Base-by-base conservation (phyloP, 1,139 yeast genomes). In the Maudiozyma humilis region DNA sequence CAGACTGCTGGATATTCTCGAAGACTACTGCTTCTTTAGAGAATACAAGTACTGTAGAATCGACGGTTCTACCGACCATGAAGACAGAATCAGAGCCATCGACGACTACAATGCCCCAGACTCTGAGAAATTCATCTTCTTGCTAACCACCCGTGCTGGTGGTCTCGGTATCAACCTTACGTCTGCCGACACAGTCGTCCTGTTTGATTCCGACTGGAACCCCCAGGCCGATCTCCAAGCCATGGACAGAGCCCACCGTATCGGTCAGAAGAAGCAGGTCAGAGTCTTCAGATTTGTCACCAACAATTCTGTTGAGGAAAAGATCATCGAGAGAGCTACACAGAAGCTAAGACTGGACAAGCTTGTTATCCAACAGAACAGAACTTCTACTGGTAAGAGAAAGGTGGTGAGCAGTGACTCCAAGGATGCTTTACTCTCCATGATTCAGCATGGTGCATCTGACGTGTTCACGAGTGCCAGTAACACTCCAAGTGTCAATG, bases 151-250 rank as follows among this genome's bases (percentile, higher is more conserved):
- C 0, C 79, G 98, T 64, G 98, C 98, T n/a, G 98, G 98, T 66
- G 98, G 98, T 12, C 71, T 91, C 47, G 98, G 98, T 59, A 91
- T 91, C 58, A 91, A 91, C 59, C 73, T 91, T 59, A 89, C 96
- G 0, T 76, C 87, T 27, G 98, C 98, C 1, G 96, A 91, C 64
- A 78, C 82, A 46, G 98, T 91, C 45, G 76, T 91, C 7, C 67
- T 91, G 32, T 91, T 79, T 59, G 98, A 91, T 64, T 86, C 96
- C 1, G 98, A 91, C 65, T 91, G 98, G 98, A 91, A 91, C 59
- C 98, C 98, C 1, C 98, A 91, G 62, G 97, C 97, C 0, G 98
- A 91, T 72, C 71, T 91, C 56, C 98, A 91, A 66, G 97, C 98
- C 1, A 91, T 91, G 98, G 98, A 91, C 64, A 76, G 98, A 61